Conservation (phyloP, 805 yeast genomes). For the Ogataea nitratoaversa region DNA sequence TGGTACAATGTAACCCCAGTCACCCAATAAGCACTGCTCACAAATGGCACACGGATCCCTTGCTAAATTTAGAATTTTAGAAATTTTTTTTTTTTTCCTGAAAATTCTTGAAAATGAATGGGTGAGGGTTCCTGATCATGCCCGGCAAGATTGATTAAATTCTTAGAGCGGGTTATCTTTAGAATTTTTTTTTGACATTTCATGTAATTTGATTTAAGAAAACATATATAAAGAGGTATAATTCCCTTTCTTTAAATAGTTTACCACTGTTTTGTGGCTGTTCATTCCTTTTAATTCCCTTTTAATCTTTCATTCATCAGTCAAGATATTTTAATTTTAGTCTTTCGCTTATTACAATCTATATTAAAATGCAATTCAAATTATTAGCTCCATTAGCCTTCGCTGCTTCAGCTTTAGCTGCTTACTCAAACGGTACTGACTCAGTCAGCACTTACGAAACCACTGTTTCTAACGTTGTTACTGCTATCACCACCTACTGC, state of each 20-base stretch:
- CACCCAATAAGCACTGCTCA: too few species aligned
- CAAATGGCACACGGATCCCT: too few species aligned
- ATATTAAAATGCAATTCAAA: conserved; percentile 33
- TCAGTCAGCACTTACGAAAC: conserved; percentile 44
- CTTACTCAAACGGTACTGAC: conserved; percentile 41
- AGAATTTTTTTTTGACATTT: too few species aligned
- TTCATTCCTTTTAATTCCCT: neutral
- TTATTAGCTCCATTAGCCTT: conserved; percentile 32
- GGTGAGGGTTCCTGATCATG: too few species aligned
- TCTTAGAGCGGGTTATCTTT: too few species aligned
- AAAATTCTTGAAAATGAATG: too few species aligned
- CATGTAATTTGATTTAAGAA: too few species aligned
- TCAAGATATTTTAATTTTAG: too few species aligned
- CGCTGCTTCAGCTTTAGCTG: conserved; percentile 41
- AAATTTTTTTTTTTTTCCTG: too few species aligned
- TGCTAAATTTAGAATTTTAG: too few species aligned
- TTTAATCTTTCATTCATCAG: neutral
- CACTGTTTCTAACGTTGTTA: conserved; percentile 51
- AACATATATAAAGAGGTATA: neutral
- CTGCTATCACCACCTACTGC: conserved; percentile 78
- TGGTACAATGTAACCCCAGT: too few species aligned
- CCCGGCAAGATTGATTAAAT: too few species aligned
- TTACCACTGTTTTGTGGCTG: neutral
- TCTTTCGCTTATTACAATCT: conserved; percentile 27
- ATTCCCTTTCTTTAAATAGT: neutral